Conservation (phyloP, 169 alveolate genomes). For the Cryptosporidium parvum region DNA sequence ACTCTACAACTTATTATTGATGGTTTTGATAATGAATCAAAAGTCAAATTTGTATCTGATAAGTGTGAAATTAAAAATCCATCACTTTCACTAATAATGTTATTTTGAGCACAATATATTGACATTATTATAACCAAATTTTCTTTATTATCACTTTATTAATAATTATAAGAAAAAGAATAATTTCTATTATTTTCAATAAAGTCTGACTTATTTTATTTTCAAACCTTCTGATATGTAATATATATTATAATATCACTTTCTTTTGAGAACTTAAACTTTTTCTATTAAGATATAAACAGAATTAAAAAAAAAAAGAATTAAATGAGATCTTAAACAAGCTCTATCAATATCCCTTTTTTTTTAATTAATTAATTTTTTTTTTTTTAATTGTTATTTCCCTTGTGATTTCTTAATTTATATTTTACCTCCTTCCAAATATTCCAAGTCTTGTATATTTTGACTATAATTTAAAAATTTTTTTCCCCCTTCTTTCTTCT, state of each 20-base stretch:
- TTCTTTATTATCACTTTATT: no score
- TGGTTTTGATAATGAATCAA: conserved; percentile 28
- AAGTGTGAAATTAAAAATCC: conserved; percentile 58
- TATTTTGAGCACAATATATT: neutral
- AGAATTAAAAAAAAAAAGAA: neutral
- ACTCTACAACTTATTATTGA: conserved; percentile 87
- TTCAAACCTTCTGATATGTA: neutral
- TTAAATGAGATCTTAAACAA: neutral
- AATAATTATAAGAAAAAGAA: no score
- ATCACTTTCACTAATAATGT: conserved; percentile 34
- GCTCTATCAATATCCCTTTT: neutral
- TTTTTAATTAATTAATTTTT: no score
- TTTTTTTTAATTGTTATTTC: neutral
- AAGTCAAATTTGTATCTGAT: conserved; percentile 17
- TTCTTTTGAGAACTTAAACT: neutral
- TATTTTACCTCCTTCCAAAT: neutral
- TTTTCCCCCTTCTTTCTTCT: no score
- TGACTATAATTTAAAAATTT: neutral
- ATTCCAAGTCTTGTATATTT: neutral
- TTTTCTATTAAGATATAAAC: no score
- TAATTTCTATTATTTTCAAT: neutral
- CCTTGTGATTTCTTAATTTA: neutral
- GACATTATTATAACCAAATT: neutral
- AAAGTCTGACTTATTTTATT: neutral
- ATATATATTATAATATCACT: no score